Evolutionary conservation across 2,329 filamentous ascomycete genomes (phyloP).

Genomic region (Thielaviopsis musarum): DNA sequence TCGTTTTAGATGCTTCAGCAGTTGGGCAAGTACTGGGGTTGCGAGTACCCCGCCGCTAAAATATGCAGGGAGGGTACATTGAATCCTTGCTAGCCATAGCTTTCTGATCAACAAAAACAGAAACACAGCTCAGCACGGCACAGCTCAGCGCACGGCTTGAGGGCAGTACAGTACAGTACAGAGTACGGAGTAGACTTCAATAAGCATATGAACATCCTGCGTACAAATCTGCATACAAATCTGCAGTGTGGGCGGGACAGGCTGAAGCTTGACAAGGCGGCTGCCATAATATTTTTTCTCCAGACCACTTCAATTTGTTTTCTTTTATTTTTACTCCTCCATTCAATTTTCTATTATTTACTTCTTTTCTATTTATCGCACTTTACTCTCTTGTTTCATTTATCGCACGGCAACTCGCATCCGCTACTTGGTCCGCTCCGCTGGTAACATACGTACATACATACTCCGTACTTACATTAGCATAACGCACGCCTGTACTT

Average conservation of each 20-base stretch:
- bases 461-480: not conserved
- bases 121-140: not conserved
- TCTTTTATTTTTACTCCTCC: not conserved
- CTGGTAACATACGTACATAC: not conserved
- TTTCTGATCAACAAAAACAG: too few relatives aligned
- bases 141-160: not conserved
- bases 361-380: not conserved
- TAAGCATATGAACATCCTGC: conserved; percentile 11
- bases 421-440: not conserved
- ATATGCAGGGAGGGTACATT: not conserved
- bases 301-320: not conserved
- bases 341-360: not conserved
- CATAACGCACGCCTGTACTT: not conserved
- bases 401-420: not conserved
- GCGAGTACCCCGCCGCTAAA: not conserved
- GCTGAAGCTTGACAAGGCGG: not conserved
- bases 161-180: too few relatives aligned
- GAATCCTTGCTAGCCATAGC: too few relatives aligned
- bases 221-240: not conserved
- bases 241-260: not conserved
- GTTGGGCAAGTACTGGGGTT: not conserved
- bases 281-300: not conserved
- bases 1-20: not conserved
- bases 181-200: not conserved
- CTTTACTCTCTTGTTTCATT: not conserved